phyloP scores from a whole-genome alignment of 1,139 yeast species.

The Meyerozyma elateridarum region DNA sequence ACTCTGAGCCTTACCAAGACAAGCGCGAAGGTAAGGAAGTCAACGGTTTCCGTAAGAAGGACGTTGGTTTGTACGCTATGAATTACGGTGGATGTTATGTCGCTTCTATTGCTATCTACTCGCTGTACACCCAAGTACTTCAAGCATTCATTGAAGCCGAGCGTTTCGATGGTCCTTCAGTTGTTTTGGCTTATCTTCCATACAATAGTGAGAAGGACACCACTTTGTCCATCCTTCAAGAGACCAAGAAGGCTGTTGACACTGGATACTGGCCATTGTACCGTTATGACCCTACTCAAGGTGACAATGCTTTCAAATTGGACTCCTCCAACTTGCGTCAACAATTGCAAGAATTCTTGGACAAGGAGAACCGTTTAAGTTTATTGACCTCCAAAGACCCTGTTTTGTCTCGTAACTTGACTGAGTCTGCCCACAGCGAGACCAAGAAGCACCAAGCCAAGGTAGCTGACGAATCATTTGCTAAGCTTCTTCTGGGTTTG shows the following conservation, averaged over 20 bases:
- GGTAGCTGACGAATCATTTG: constrained; percentile 75
- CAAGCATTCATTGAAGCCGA: constrained; percentile 90
- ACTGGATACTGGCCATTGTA: constrained; percentile 95
- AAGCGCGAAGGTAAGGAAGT: constrained; percentile 23
- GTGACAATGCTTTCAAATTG: constrained; percentile 55
- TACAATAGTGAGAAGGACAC: constrained; percentile 61
- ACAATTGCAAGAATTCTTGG: constrained; percentile 74
- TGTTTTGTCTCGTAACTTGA: constrained; percentile 68
- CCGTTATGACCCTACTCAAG: constrained; percentile 67
- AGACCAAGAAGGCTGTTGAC: constrained; percentile 86
- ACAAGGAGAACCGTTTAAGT: constrained; percentile 83
- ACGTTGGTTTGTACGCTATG: constrained; percentile 93
- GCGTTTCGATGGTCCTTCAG: constrained; percentile 82
- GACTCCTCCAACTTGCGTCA: constrained; percentile 82
- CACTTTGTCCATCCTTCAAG: constrained; percentile 72
- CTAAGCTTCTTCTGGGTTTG: constrained; percentile 73
- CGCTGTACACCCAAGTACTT: constrained; percentile 88
- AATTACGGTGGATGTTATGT: constrained; percentile 87
- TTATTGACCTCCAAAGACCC: constrained; percentile 70
- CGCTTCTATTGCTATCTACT: constrained; percentile 90
- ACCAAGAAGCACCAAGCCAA: constrained; percentile 56
- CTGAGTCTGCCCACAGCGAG: constrained; percentile 54
- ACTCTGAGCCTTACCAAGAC: constrained; percentile 76
- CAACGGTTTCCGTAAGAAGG: constrained; percentile 67
- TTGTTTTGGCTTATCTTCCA: constrained; percentile 88